Base-by-base conservation (phyloP, 352 stramenopile genomes). In the Phytopythium cucurbitacearum region DNA sequence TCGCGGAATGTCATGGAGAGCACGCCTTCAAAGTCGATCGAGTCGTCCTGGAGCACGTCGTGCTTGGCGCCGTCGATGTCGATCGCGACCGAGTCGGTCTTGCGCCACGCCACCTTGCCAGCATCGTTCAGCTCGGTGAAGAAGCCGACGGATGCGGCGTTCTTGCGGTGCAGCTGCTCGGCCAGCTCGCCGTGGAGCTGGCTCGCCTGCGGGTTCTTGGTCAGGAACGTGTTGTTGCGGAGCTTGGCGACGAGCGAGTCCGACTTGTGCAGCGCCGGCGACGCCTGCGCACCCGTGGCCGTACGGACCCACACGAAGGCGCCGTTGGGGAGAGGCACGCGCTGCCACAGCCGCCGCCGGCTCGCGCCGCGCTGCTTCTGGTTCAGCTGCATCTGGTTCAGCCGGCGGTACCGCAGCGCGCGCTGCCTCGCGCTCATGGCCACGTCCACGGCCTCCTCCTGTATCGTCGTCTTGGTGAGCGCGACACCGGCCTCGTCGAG, bases 81-180 rank as follows among this genome's bases (percentile, higher is more conserved):
- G 49, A 87, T 58, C 16, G 67, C 58, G 4, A 84, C 60, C 11
- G 59, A 66, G 49, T 85, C 71, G 5, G 72, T 82, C 61, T 85
- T 83, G 16, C 64, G 57, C 65, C 71, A 85, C 35, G 62, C 53
- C 7, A 87, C 42, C 9, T 72, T 36, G 42, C 76, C 76, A 7
- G 71, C 57, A 8, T 73, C 62, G 49, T 73, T 76, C 1, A 85
- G 47, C 51, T 85, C 76, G 28, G 74, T 75, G 62, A 87, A 85
- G 53, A 84, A 87, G 0, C 75, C 75, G 69, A 90, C 80, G 1
- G 76, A 87, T 12, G 64, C 73, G 11, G 75, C 76, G 54, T 90
- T 90, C 51, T 90, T 90, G n/a, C 79, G 72, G 55, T 78, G 79
- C n/a, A 90, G 49, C 57, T 87, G 77, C 42, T 86, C 76, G 0